phyloP scores from a whole-genome alignment of 805 yeast species.

The Hanseniaspora singularis region DNA sequence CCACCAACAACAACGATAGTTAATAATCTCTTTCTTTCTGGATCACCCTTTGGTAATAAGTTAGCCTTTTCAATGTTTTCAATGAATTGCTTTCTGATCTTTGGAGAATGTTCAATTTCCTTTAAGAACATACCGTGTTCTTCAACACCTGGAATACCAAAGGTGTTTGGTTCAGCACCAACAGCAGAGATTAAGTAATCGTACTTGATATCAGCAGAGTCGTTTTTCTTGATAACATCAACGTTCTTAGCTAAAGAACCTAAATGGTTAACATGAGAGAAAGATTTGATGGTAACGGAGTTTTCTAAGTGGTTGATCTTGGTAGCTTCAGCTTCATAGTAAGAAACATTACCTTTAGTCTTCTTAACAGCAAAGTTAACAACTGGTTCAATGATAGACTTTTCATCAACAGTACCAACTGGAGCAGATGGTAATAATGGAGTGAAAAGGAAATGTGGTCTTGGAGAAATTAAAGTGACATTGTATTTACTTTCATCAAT shows the following conservation, averaged over 20 bases:
- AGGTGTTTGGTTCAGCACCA: slow-evolving; percentile 89
- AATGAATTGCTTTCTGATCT: slow-evolving; percentile 70
- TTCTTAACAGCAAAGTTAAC: slow-evolving; percentile 70
- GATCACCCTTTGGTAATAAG: slow-evolving; percentile 62
- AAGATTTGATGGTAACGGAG: slow-evolving; percentile 47
- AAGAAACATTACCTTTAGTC: slow-evolving; percentile 63
- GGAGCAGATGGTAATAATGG: slow-evolving; percentile 89
- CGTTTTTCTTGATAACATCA: slow-evolving; percentile 31
- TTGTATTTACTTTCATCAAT: slow-evolving; percentile 80
- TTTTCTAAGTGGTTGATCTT: slow-evolving; percentile 66
- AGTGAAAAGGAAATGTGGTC: slow-evolving; percentile 87
- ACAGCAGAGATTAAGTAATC: slow-evolving; percentile 84
- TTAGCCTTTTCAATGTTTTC: slow-evolving; percentile 83
- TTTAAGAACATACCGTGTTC: slow-evolving; percentile 79
- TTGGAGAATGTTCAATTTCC: slow-evolving; percentile 76
- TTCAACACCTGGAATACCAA: slow-evolving; percentile 82
- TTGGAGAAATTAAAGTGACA: slow-evolving; percentile 79
- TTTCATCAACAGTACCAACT: slow-evolving; percentile 79
- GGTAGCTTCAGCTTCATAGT: slow-evolving; percentile 85
- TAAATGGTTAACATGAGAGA: slow-evolving; percentile 27
- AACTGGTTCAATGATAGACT: slow-evolving; percentile 90
- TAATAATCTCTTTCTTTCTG: slow-evolving; percentile 74
- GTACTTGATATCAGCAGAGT: slow-evolving; percentile 41
- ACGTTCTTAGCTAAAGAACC: slow-evolving; percentile 30
- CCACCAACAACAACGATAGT: slow-evolving; percentile 90